Evolutionary conservation across 306 rosid species (phyloP).

Genomic region (Pterocarpus macrocarpus): DNA sequence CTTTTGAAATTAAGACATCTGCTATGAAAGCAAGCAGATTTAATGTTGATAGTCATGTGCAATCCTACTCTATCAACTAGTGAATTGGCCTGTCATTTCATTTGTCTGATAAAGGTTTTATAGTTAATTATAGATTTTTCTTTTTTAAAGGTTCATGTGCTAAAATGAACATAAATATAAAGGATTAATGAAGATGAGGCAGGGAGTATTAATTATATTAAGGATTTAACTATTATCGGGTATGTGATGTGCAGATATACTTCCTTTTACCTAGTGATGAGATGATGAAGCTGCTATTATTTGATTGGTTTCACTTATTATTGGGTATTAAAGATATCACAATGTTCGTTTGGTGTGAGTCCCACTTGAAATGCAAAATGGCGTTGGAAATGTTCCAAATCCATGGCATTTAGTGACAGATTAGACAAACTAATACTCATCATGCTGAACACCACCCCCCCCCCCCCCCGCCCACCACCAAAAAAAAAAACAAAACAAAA

Average conservation of each 20-base stretch:
- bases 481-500: no score
- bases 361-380: constrained; percentile 28
- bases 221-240: background rate
- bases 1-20: background rate
- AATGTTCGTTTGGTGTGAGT: background rate
- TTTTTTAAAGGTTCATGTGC: no score
- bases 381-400: constrained; percentile 29
- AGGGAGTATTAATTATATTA: background rate
- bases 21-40: background rate
- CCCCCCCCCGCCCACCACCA: no score
- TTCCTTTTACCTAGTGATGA: no score
- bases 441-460: no score
- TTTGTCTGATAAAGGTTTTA: no score
- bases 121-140: no score
- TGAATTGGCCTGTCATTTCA: no score
- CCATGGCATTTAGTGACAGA: constrained; percentile 23
- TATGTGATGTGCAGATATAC: background rate
- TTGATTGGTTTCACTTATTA: constrained; percentile 34
- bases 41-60: no score
- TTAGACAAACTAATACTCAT: background rate
- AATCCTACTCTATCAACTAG: no score
- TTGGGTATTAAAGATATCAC: constrained; percentile 24
- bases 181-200: background rate
- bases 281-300: background rate
- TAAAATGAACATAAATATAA: no score